phyloP scores from a whole-genome alignment of 1,139 yeast genomes.

The Nadsonia starkeyi-henricii region DNA sequence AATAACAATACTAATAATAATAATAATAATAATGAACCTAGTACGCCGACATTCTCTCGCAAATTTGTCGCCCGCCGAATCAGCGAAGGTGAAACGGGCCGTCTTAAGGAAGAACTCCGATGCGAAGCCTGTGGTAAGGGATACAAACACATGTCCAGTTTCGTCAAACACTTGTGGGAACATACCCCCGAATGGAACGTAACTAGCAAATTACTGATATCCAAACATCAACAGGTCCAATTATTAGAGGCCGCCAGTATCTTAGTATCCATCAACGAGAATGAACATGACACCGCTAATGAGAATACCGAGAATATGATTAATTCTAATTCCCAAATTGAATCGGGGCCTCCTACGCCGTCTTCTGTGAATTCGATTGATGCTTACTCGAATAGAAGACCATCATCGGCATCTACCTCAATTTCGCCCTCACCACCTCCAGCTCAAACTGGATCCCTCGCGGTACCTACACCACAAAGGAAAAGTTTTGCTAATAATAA shows the following conservation, averaged over 20 bases:
- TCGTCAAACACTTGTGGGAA: slow-evolving; percentile 68
- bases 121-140: slow-evolving; percentile 90
- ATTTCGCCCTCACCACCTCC: slow-evolving; percentile 6
- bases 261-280: slow-evolving; percentile 66
- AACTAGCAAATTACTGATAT: slow-evolving; percentile 61
- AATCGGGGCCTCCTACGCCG: background rate
- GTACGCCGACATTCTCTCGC: slow-evolving; percentile 20
- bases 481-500: background rate
- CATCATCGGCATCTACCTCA: slow-evolving; percentile 1
- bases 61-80: slow-evolving; percentile 72
- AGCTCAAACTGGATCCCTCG: slow-evolving; percentile 3
- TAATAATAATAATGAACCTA: background rate
- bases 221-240: slow-evolving; percentile 89
- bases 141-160: slow-evolving; percentile 69
- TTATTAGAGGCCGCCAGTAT: slow-evolving; percentile 79
- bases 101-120: slow-evolving; percentile 67
- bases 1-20: too few relatives aligned
- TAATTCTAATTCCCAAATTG: background rate
- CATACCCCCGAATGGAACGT: slow-evolving; percentile 90
- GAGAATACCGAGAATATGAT: slow-evolving; percentile 3
- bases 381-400: background rate
- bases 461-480: background rate
- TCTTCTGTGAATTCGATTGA: background rate
- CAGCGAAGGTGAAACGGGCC: slow-evolving; percentile 75
- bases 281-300: slow-evolving; percentile 17